Evolutionary conservation across 108 stramenopile species (phyloP).

Genomic region (Schizochytrium sp.): DNA sequence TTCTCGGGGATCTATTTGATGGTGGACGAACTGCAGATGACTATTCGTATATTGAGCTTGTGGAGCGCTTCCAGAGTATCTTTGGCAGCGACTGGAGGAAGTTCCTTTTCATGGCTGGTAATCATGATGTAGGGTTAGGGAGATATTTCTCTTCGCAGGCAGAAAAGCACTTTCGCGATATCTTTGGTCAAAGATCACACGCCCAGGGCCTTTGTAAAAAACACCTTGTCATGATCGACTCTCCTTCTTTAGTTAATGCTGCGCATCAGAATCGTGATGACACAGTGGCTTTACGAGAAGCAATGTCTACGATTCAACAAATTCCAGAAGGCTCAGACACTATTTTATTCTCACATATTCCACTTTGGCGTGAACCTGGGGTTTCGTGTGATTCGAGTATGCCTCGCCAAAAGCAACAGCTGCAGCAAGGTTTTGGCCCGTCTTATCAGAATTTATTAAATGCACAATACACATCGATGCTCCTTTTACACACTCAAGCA

Average conservation of each 20-base stretch:
- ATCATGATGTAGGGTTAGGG: conserved; percentile 2
- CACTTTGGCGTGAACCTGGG: neutral
- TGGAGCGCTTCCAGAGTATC: neutral
- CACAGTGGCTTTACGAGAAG: neutral
- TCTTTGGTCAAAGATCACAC: neutral
- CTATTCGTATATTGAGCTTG: neutral
- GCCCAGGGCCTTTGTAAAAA: neutral
- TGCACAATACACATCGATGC: neutral
- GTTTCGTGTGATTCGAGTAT: neutral
- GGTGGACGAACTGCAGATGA: neutral
- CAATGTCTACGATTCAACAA: neutral
- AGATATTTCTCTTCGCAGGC: neutral
- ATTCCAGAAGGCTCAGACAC: neutral
- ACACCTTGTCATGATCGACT: neutral
- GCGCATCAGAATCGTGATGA: neutral
- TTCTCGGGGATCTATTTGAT: conserved; percentile 4
- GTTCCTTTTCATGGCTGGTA: neutral
- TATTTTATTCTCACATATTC: neutral
- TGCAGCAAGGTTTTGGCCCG: neutral
- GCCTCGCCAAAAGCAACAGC: neutral
- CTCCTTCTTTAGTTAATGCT: neutral
- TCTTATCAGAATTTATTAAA: conserved; percentile 22
- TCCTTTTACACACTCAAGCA: neutral
- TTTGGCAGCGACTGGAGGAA: neutral
- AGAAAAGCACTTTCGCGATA: neutral